phyloP scores from a whole-genome alignment of 441 rosid genomes.

The Daphne laureola region DNA sequence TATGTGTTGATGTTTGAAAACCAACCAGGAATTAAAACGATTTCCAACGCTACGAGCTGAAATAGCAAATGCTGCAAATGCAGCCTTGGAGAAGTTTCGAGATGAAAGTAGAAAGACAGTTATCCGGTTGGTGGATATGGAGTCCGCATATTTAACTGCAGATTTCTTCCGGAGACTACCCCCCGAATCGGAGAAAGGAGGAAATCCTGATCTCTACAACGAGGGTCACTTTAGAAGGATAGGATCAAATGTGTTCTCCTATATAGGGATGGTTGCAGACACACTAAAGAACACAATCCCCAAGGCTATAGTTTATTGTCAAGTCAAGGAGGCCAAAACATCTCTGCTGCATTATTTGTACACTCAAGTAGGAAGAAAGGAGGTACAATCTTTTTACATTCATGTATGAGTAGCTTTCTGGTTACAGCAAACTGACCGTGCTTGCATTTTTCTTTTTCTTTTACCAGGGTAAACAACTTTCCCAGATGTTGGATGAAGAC shows the following conservation, averaged over 20 bases:
- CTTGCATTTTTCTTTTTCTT: slow-evolving; percentile 4
- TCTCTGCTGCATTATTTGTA: slow-evolving; percentile 70
- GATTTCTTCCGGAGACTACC: slow-evolving; percentile 85
- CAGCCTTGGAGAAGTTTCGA: slow-evolving; percentile 66
- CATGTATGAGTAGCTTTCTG: not conserved
- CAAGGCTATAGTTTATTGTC: slow-evolving; percentile 79
- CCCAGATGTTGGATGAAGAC: slow-evolving; percentile 50
- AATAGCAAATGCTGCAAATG: slow-evolving; percentile 57
- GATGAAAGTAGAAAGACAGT: slow-evolving; percentile 78
- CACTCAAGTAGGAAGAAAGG: slow-evolving; percentile 50
- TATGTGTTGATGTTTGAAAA: slow-evolving; percentile 6
- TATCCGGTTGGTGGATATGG: slow-evolving; percentile 79
- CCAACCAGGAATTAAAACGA: slow-evolving; percentile 76
- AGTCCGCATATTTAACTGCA: slow-evolving; percentile 76
- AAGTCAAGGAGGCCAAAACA: slow-evolving; percentile 69
- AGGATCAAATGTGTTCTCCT: slow-evolving; percentile 66
- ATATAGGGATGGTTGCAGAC: slow-evolving; percentile 68
- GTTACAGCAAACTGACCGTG: too few relatives aligned
- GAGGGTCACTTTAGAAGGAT: slow-evolving; percentile 75
- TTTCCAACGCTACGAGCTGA: slow-evolving; percentile 81
- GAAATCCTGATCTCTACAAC: slow-evolving; percentile 42
- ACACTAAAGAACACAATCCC: slow-evolving; percentile 69
- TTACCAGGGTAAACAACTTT: slow-evolving; percentile 44
- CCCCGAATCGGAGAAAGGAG: slow-evolving; percentile 55
- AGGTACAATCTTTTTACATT: slow-evolving; percentile 28